Percentiles rank a stretch among this genome's conserved stretches.
These are phyloP conservation scores for Staphylotrichum tortipilum DNA, from an alignment of 495 filamentous ascomycete species.

Conservation along the genomic window DNA sequence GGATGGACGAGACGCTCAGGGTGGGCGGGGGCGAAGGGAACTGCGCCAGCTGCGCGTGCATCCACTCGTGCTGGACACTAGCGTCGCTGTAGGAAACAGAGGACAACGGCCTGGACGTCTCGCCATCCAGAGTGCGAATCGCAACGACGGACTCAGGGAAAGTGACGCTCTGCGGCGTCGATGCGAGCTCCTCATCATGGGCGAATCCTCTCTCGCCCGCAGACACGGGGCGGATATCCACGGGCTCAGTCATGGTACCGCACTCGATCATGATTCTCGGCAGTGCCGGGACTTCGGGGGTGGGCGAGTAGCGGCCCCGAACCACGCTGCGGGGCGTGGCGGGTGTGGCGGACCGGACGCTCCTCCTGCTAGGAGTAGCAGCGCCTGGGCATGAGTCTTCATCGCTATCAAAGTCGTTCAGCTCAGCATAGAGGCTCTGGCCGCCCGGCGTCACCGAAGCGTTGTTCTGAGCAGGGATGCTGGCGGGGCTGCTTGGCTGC, in stretches of 20 bases:
- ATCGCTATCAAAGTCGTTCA: slow-evolving; percentile 65
- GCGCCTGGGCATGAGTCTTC: slow-evolving; percentile 45
- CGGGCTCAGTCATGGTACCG: slow-evolving; percentile 83
- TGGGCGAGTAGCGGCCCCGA: slow-evolving; percentile 36
- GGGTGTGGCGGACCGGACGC: slow-evolving; percentile 28
- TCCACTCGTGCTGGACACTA: slow-evolving; percentile 30
- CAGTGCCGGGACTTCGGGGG: slow-evolving; percentile 46
- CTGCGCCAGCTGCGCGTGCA: slow-evolving; percentile 37
- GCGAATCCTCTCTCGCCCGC: not conserved
- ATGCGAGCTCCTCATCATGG: not conserved
- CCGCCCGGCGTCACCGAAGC: slow-evolving; percentile 43
- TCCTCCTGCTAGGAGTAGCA: slow-evolving; percentile 37
- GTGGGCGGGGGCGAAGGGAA: slow-evolving; percentile 34
- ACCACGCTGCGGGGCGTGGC: slow-evolving; percentile 30
- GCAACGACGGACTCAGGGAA: slow-evolving; percentile 25
- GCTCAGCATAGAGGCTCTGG: slow-evolving; percentile 81
- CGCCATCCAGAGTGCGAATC: slow-evolving; percentile 16
- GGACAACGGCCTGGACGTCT: slow-evolving; percentile 18
- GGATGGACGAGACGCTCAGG: slow-evolving; percentile 22
- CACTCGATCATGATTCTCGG: slow-evolving; percentile 63
- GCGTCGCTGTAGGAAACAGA: slow-evolving; percentile 33
- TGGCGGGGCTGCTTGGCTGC: slow-evolving; percentile 45
- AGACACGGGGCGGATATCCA: slow-evolving; percentile 14
- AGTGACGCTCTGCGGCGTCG: slow-evolving; percentile 14
- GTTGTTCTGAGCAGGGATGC: slow-evolving; percentile 41